phyloP scores from a whole-genome alignment of 768 basidiomycete genomes.

The Agrocybe chaxingu region DNA sequence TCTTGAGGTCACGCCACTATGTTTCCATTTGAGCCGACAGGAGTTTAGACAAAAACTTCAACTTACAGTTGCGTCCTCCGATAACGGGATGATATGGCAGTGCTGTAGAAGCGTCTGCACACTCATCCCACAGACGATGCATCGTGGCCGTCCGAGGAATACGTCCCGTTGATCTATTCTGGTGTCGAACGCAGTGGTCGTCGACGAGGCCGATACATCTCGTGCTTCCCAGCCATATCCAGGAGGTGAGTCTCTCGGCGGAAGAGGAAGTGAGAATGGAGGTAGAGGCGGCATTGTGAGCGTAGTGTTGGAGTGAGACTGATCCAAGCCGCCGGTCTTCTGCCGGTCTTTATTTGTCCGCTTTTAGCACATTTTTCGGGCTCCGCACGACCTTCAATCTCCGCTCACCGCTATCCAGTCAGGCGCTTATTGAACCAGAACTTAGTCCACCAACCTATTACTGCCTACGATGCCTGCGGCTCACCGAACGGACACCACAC shows the following conservation, averaged over 20 bases:
- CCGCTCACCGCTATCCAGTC: too few species aligned
- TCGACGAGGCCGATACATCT: conserved; percentile 15
- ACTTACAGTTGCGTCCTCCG: conserved; percentile 12
- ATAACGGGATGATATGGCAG: conserved; percentile 14
- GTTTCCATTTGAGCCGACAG: conserved; percentile 9
- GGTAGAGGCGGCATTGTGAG: conserved; percentile 14
- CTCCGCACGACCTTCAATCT: too few species aligned
- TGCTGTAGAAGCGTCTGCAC: conserved; percentile 1
- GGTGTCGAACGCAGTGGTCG: conserved; percentile 16
- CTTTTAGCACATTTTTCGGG: too few species aligned
- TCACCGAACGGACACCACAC: too few species aligned
- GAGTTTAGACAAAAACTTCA: conserved; percentile 4
- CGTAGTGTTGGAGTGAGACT: too few species aligned
- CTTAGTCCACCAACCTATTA: too few species aligned
- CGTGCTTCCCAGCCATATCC: conserved; percentile 17
- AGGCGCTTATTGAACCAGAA: too few species aligned
- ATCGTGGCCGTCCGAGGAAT: conserved; percentile 15
- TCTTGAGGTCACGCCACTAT: conserved; percentile 21
- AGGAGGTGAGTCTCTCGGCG: conserved; percentile 8
- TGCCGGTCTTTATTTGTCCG: too few species aligned
- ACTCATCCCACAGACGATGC: conserved; percentile 15
- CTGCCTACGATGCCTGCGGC: too few species aligned
- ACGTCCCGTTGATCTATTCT: conserved; percentile 16
- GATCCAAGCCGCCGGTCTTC: background rate
- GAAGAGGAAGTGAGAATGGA: conserved; percentile 19